Percentiles rank a stretch among this genome's conserved stretches.
phyloP scores from a whole-genome alignment of 176 grass and related monocot species.

The Aegilops tauschii region DNA sequence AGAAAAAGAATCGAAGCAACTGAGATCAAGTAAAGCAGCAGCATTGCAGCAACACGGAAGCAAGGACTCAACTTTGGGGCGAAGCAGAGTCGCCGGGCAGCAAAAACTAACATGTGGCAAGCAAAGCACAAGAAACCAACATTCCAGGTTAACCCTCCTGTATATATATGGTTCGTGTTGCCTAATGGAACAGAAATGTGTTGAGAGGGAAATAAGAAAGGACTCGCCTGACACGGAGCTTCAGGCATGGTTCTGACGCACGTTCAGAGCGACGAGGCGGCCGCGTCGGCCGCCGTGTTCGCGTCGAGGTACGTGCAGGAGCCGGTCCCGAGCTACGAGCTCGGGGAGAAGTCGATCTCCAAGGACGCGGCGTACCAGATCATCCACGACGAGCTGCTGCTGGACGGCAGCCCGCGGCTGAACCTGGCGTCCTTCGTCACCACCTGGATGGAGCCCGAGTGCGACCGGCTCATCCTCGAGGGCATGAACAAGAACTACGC shows the following conservation, averaged over 20 bases:
- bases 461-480: conserved; percentile 76
- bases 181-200: not conserved
- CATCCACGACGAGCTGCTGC: conserved; percentile 87
- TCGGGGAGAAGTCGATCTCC: conserved; percentile 46
- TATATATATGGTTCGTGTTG: not conserved
- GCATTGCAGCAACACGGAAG: conserved; percentile 16
- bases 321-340: conserved; percentile 59
- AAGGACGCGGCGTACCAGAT: conserved; percentile 98
- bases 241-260: conserved; percentile 60
- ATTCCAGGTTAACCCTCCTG: not conserved
- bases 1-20: not conserved
- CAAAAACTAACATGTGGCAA: conserved; percentile 5
- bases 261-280: conserved; percentile 42
- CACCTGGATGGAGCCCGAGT: conserved; percentile 97
- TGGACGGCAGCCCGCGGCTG: conserved; percentile 85
- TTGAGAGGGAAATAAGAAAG: not conserved
- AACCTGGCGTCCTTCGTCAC: conserved; percentile 96
- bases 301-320: conserved; percentile 87
- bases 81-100: conserved; percentile 23
- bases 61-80: conserved; percentile 18
- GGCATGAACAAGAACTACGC: conserved; percentile 89
- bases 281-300: conserved; percentile 48
- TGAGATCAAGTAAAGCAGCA: conserved; percentile 33
- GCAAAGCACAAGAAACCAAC: conserved; percentile 15
- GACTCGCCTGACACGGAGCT: not conserved